Evolutionary conservation across 2,329 filamentous ascomycete species (phyloP), one percentile per base, ranked within the genome.

Genomic region (Talaromyces sp.): DNA sequence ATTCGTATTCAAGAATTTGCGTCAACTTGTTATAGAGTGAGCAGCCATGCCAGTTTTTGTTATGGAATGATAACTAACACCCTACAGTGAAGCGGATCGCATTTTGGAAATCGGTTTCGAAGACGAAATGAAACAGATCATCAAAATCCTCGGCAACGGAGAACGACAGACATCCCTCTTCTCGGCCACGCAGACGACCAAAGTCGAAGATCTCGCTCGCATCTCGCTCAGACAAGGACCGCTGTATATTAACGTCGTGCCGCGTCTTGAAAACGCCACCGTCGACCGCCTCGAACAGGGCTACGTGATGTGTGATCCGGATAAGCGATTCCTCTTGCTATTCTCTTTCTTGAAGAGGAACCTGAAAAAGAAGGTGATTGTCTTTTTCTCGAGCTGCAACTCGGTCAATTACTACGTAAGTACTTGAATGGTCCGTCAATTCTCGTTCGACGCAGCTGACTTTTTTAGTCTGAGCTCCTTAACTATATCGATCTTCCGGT

Each of bases 51-150:
- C 33, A 11, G 5, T 17, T 5, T 59, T 19, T 13, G 22, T 22
- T 13, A 25, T 10, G 17, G 32, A 33, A 22, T 5, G 19, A 19
- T 15, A 47, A 30, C 60, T 56, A 36, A 62, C 53, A 22, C 11
- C 33, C 7, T 39, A 8, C 33, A 62, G 60, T 36, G 95, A 99
- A 79, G 95, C 95, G 19, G 95, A 99, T 74, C 88, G 95, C 55
- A 97, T 99, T 65, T 81, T 99, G 52, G 95, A 99, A 79, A 91
- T 97, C 65, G 93, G 95, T 69, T 99, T 99, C 82, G 95, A 99
- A 77, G 95, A 98, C 72, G 95, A 99, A 79, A 96, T 99, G 90
- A 85, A 91, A 66, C 89, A 96, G 75, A 96, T 99, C 68, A 88
- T 98, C 76, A 96, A 96, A 82, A 95, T 98, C 60, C 80, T 98